Evolutionary conservation across 768 basidiomycete genomes (phyloP), one percentile per base, ranked within the genome.

Genomic region (Lentinula detonsa): DNA sequence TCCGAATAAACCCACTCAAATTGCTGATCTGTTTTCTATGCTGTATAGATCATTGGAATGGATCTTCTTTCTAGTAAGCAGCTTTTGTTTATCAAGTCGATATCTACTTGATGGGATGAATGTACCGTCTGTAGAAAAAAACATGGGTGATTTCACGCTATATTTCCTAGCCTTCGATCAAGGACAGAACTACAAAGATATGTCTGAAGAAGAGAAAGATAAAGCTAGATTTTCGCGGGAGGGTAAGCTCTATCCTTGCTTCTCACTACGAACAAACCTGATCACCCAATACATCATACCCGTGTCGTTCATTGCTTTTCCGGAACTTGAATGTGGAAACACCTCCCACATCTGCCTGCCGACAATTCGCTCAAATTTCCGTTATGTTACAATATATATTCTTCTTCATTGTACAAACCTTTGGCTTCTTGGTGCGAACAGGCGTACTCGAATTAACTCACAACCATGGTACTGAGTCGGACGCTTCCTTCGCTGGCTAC

Each of bases 401-500:
- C 6, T 11, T 10, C 15, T 21, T 8, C 34, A 31, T 11, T 23
- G 52, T 49, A 11, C 28, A 5, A 9, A 35, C 16, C n/a, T 35
- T 35, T 49, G 23, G 21, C 1, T 15, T 28, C 28, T 8, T 39
- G 37, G 37, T 39, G 13, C 16, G 7, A 28, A n/a, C 65, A 90
- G 89, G 87, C 57, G 74, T 95, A 65, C 83, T 94, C 62, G 92
- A 95, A 71, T 80, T 94, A 53, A 93, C 90, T 1, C 86, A 90
- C 76, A 93, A 95, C 78, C 91, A 94, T 71, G 93, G 95, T 59
- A 92, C 93, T 60, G 96, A 98, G 75, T 76, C 74, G 59, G 89
- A 95, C 70, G 66, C 85, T 56, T 74, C 73, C 64, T 95, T 95
- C 78, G 71, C 85, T 66, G 95, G 93, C 39, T 98, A 97, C 71